Evolutionary conservation across 805 yeast species (phyloP).

Genomic region (Cephaloascus albidus): DNA sequence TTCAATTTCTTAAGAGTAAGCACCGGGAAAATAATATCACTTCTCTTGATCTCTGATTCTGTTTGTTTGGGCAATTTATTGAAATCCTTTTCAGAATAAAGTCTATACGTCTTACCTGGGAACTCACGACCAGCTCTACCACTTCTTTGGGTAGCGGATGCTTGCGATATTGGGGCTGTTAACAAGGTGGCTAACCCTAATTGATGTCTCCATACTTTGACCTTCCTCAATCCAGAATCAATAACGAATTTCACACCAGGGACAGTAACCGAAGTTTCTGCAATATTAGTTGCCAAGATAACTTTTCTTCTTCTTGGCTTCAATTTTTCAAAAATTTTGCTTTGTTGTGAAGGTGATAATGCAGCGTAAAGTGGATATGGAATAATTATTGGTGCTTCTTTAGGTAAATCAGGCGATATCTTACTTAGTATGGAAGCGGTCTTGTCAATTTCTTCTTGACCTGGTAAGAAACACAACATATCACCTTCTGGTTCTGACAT

Average conservation of each 20-base stretch:
- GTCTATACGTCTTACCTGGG: constrained; percentile 80
- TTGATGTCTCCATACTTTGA: constrained; percentile 91
- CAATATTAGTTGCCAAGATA: constrained; percentile 89
- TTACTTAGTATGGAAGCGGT: constrained; percentile 54
- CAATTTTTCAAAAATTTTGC: constrained; percentile 62
- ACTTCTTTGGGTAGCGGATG: constrained; percentile 89
- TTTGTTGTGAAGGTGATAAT: constrained; percentile 76
- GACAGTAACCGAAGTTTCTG: constrained; percentile 95
- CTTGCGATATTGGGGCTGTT: constrained; percentile 87
- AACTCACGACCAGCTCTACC: constrained; percentile 99
- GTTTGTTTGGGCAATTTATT: constrained; percentile 61
- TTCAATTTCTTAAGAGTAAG: constrained; percentile 77
- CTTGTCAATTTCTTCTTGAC: constrained; percentile 95
- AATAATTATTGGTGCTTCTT: constrained; percentile 64
- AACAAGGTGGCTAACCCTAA: constrained; percentile 86
- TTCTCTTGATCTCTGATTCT: constrained; percentile 86
- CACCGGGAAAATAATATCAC: constrained; percentile 79
- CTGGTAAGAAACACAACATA: constrained; percentile 85
- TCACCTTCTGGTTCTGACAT: constrained; percentile 80
- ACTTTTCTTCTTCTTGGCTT: constrained; percentile 70
- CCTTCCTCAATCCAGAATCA: constrained; percentile 88
- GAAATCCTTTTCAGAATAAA: constrained; percentile 71
- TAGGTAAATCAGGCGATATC: constrained; percentile 57
- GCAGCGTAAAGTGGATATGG: constrained; percentile 92
- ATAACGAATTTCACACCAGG: constrained; percentile 90